Evolutionary conservation across 345 rosid genomes (phyloP).

Genomic region (Dipteronia dyeriana): DNA sequence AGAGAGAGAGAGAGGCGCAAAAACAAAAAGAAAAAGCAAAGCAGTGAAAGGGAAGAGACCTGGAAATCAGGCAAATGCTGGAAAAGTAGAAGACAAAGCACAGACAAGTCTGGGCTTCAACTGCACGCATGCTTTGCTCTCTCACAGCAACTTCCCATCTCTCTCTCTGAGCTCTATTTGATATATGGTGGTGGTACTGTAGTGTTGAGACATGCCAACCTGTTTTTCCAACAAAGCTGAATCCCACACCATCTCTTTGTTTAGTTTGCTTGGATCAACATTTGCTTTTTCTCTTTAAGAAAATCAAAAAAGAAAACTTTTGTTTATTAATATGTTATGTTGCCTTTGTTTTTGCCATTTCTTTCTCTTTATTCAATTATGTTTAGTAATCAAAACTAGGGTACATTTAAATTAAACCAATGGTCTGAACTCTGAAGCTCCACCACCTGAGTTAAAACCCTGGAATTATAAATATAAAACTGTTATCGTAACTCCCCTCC

Average conservation of each 20-base stretch:
- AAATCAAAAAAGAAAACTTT: neutral
- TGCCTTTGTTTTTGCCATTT: neutral
- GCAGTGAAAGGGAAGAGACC: conserved; percentile 29
- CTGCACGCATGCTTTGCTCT: conserved; percentile 42
- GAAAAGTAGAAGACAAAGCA: conserved; percentile 43
- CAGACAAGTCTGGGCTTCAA: conserved; percentile 40
- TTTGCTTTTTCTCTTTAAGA: conserved; percentile 10
- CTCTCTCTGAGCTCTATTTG: neutral
- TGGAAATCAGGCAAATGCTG: conserved; percentile 41
- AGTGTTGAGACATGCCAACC: conserved; percentile 31
- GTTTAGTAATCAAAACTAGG: too few species aligned
- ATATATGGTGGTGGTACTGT: neutral
- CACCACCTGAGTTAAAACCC: too few species aligned
- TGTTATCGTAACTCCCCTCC: too few species aligned
- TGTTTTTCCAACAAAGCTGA: conserved; percentile 17
- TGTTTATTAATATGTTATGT: neutral
- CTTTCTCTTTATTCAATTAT: neutral
- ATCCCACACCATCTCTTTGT: conserved; percentile 8
- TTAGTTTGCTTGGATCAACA: neutral
- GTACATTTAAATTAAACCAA: too few species aligned
- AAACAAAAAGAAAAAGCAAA: neutral
- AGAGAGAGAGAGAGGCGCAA: conserved; percentile 4
- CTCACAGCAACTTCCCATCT: conserved; percentile 36
- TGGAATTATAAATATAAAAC: too few species aligned
- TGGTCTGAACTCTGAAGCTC: too few species aligned